Evolutionary conservation across 148 eudicot genomes (phyloP).

Genomic region (Cornus florida): DNA sequence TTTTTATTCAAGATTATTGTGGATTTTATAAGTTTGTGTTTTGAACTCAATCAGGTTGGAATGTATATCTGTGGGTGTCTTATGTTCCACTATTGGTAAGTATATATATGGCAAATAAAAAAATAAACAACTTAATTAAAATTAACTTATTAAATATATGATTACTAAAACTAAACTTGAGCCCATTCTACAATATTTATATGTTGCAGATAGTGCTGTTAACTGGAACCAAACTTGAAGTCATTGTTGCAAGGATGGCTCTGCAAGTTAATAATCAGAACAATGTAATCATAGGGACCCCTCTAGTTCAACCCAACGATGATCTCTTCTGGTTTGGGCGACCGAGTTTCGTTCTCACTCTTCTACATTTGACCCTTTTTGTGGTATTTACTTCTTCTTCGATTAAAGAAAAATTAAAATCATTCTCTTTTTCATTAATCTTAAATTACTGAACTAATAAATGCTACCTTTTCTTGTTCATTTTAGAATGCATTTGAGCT

Average conservation of each 20-base stretch:
- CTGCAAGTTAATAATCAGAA: neutral
- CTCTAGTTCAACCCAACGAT: conserved; percentile 9
- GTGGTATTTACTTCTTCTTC: neutral
- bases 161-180: neutral
- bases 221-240: conserved; percentile 41
- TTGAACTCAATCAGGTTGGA: conserved; percentile 35
- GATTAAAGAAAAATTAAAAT: neutral
- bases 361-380: conserved; percentile 5
- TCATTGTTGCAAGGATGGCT: conserved; percentile 9
- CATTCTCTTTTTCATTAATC: neutral
- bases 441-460: neutral
- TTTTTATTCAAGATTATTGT: too few relatives aligned
- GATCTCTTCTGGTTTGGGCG: conserved; percentile 10
- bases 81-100: conserved; percentile 36
- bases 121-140: neutral
- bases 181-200: neutral
- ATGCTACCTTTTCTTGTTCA: neutral
- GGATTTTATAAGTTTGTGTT: neutral
- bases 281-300: conserved; percentile 3
- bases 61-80: conserved; percentile 40
- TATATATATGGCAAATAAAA: neutral
- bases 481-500: conserved; percentile 5
- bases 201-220: conserved; percentile 27
- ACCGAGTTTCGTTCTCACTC: conserved; percentile 2
- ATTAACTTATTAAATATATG: neutral